phyloP scores from a whole-genome alignment of 768 basidiomycete species.

The Tephrocybe sp. region DNA sequence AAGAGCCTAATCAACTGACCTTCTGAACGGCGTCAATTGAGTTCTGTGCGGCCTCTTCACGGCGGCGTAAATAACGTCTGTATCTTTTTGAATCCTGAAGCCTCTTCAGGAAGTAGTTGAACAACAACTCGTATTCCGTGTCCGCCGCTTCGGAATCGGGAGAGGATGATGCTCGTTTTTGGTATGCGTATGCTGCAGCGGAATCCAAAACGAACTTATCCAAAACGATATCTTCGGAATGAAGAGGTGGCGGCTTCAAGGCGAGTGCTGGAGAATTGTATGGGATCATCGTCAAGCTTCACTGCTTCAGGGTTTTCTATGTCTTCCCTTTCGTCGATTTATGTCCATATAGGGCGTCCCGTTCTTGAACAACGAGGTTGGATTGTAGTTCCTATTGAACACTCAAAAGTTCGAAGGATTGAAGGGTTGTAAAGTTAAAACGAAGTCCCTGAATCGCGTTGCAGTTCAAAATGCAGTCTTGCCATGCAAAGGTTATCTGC shows the following conservation, averaged over 20 bases:
- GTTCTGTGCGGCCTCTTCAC: neutral
- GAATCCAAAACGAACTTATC: neutral
- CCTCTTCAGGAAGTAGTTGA: neutral
- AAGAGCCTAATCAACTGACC: neutral
- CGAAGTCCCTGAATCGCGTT: too few species aligned
- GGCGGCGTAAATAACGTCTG: neutral
- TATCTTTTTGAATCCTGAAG: neutral
- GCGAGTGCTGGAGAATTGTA: neutral
- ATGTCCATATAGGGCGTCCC: too few species aligned
- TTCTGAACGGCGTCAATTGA: constrained; percentile 1
- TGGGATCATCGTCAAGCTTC: constrained; percentile 15
- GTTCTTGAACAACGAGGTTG: too few species aligned
- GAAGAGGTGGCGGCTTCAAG: neutral
- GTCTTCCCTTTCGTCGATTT: too few species aligned
- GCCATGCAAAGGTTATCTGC: too few species aligned
- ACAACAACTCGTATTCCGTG: neutral
- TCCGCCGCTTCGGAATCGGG: neutral
- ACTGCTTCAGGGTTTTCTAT: too few species aligned
- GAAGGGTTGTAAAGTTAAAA: too few species aligned
- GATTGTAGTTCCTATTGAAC: too few species aligned
- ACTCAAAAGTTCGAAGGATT: too few species aligned
- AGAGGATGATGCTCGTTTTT: neutral
- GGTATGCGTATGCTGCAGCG: neutral
- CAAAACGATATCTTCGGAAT: neutral
- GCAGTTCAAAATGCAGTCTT: too few species aligned